phyloP scores from a whole-genome alignment of 139 green algal genomes.

The Chlamydomonas sphaeroides region DNA sequence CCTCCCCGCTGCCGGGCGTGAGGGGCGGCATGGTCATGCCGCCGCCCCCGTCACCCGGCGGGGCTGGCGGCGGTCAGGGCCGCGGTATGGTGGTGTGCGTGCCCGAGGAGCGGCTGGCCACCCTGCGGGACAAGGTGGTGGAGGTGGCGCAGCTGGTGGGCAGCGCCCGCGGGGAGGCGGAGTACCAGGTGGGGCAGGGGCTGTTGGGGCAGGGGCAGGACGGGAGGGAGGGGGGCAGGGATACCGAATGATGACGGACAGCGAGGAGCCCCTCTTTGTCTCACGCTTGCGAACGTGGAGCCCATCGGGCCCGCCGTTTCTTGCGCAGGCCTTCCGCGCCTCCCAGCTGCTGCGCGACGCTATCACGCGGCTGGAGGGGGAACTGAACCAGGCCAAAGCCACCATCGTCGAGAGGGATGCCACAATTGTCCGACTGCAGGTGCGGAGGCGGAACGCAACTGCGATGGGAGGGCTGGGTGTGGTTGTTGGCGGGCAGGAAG shows the following conservation, averaged over 20 bases:
- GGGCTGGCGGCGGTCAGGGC: background rate
- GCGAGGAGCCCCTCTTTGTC: too few relatives aligned
- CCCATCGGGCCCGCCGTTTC: too few relatives aligned
- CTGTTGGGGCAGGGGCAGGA: background rate
- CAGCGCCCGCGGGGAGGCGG: conserved; percentile 21
- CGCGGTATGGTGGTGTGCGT: conserved; percentile 25
- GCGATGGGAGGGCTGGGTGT: too few relatives aligned
- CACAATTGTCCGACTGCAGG: conserved; percentile 8
- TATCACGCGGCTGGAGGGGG: conserved; percentile 37
- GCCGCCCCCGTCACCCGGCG: too few relatives aligned
- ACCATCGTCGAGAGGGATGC: conserved; percentile 22
- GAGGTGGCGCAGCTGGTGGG: conserved; percentile 50
- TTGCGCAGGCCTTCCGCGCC: conserved; percentile 45
- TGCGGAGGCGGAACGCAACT: background rate
- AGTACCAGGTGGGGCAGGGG: conserved; percentile 48
- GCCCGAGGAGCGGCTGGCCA: conserved; percentile 34
- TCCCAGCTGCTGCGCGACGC: conserved; percentile 47
- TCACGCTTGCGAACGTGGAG: too few relatives aligned
- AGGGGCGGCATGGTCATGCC: too few relatives aligned
- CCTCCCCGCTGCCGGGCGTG: background rate
- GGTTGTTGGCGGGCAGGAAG: too few relatives aligned
- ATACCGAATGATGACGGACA: too few relatives aligned
- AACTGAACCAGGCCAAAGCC: conserved; percentile 2
- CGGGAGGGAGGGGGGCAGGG: background rate
- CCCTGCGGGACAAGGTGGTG: conserved; percentile 10